Evolutionary conservation across 2,329 filamentous ascomycete genomes (phyloP).

Genomic region (Aspergillus spinulosporus): DNA sequence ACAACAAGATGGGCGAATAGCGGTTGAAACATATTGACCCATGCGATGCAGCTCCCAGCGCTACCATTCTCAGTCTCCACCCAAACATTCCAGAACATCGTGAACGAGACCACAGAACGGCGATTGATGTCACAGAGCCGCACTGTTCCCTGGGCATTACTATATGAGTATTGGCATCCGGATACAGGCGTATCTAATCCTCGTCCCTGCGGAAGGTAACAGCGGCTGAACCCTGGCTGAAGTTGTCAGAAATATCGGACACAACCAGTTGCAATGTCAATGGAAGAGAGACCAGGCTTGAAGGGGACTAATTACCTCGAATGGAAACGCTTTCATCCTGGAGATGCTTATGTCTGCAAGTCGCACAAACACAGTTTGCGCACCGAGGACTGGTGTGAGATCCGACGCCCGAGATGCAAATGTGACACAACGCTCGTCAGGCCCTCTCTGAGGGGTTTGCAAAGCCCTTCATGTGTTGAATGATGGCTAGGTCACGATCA

Average conservation of each 20-base stretch:
- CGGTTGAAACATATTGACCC: background rate
- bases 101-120: background rate
- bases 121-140: constrained; percentile 12
- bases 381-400: background rate
- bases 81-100: constrained; percentile 8
- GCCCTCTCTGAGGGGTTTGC: background rate
- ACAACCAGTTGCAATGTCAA: background rate
- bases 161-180: background rate
- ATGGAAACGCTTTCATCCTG: background rate
- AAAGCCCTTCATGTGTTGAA: no score
- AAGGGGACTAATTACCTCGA: background rate
- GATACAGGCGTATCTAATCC: constrained; percentile 1
- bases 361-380: constrained; percentile 11
- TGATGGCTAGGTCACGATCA: no score
- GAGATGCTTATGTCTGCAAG: background rate
- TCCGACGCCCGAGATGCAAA: constrained; percentile 8
- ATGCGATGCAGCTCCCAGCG: constrained; percentile 3
- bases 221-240: background rate
- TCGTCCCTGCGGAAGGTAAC: constrained; percentile 2
- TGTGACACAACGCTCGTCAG: constrained; percentile 1
- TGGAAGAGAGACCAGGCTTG: background rate
- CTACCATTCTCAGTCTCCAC: constrained; percentile 2
- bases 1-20: constrained; percentile 1
- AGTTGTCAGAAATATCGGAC: background rate
- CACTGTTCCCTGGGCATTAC: background rate